Evolutionary conservation across 768 basidiomycete species (phyloP), one percentile per base, ranked within the genome.

Genomic region (Serendipita sp.): DNA sequence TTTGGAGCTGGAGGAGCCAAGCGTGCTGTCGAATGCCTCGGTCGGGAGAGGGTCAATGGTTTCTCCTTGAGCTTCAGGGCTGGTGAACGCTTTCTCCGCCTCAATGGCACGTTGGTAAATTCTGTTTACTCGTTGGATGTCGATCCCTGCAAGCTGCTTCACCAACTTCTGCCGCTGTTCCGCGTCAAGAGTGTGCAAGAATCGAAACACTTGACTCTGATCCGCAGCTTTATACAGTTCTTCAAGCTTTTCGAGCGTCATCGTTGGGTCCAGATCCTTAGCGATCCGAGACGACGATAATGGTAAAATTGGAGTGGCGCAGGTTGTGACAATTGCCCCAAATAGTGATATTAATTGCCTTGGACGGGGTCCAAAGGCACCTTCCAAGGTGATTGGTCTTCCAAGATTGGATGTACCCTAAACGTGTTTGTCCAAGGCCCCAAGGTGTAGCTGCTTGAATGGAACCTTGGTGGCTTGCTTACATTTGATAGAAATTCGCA

Each of bases 81-180:
- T 37, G 34, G 8, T 60, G 55, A 60, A 36, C 10, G 18, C 18
- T 53, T 79, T 76, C 72, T 93, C 89, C 3, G 83, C 78, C 43
- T 78, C 68, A 67, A 91, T 77, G 18, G 95, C 90, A 68, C 83
- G 87, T 46, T 78, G 70, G 81, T 84, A 94, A 69, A 97, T 82
- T 69, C 84, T 81, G 77, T 97, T 97, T 66, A 98, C 92, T 67
- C 93, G 89, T 65, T 86, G 81, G 68, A 96, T 85, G 73, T 97
- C 85, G 72, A 99, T 83, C 10, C 79, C 74, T 53, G 82, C 78
- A 68, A 97, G 84, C 74, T 97, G 95, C 11, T 74, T 70, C 65
- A 80, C 72, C 63, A 98, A 81, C 6, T 80, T 71, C 5, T 74
- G 71, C 69, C 83, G 88, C 69, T 94, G 85, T 3, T 76, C 63